These are phyloP conservation scores for Scheffersomyces insectosa DNA, from an alignment of 1,139 yeast genomes.

Conservation along the genomic window DNA sequence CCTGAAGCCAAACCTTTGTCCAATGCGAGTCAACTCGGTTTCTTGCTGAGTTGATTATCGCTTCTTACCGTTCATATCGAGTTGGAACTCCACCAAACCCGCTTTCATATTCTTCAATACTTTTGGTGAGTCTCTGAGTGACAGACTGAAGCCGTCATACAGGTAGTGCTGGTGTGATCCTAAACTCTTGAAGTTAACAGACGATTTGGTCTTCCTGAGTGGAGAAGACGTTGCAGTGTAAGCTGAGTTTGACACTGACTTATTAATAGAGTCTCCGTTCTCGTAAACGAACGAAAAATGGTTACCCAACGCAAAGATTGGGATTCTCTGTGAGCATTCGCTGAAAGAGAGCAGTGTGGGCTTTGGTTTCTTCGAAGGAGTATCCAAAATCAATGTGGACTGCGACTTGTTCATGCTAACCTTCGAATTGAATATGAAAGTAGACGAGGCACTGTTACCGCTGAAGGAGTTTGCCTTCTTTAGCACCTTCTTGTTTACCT, in stretches of 20 bases:
- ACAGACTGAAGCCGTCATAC: conserved; percentile 8
- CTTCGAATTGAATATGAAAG: conserved; percentile 1
- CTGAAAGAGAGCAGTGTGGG: conserved; percentile 23
- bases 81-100: conserved; percentile 40
- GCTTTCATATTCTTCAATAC: conserved; percentile 34
- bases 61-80: conserved; percentile 17
- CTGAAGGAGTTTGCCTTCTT: conserved; percentile 16
- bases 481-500: conserved; percentile 14
- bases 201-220: conserved; percentile 17
- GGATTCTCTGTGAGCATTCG: conserved; percentile 29
- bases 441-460: conserved; percentile 4
- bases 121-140: conserved; percentile 13
- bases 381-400: not conserved
- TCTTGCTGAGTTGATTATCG: not conserved
- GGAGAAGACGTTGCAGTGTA: conserved; percentile 2
- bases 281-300: conserved; percentile 23
- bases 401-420: not conserved
- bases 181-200: conserved; percentile 11
- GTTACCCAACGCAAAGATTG: conserved; percentile 16
- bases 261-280: conserved; percentile 11
- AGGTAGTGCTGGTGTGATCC: conserved; percentile 12
- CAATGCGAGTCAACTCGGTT: not conserved
- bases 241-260: conserved; percentile 3
- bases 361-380: conserved; percentile 9
- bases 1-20: not conserved